phyloP scores from a whole-genome alignment of 441 rosid genomes.

The Adansonia rubrostipa region DNA sequence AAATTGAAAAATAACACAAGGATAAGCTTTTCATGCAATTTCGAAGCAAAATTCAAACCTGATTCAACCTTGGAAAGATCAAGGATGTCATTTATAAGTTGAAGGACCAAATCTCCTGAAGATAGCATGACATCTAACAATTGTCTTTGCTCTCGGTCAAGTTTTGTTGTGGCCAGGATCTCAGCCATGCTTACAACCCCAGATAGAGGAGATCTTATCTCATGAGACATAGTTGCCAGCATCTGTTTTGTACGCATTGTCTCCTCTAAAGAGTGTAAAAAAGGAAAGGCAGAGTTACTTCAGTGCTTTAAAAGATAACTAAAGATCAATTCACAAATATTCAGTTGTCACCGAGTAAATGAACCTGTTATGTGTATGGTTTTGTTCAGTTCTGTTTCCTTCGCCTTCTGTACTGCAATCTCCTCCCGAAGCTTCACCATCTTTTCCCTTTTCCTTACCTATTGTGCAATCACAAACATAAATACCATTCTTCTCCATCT shows the following conservation, averaged over 20 bases:
- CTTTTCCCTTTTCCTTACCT: conserved; percentile 86
- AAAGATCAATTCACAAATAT: conserved; percentile 21
- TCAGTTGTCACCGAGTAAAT: conserved; percentile 9
- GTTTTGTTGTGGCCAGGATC: conserved; percentile 77
- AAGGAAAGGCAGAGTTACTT: not conserved
- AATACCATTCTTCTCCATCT: conserved; percentile 17
- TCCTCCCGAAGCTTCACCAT: conserved; percentile 90
- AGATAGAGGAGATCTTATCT: conserved; percentile 91
- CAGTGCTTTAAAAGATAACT: conserved; percentile 13
- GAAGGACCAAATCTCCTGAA: conserved; percentile 95
- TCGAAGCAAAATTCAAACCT: conserved; percentile 40
- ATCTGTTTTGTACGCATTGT: conserved; percentile 97
- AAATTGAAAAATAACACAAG: conserved; percentile 8
- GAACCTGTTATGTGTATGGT: conserved; percentile 97
- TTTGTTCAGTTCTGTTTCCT: conserved; percentile 92
- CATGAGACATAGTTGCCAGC: conserved; percentile 98
- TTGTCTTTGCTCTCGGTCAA: conserved; percentile 78
- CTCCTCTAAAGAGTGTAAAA: conserved; percentile 67
- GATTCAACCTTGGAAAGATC: conserved; percentile 99
- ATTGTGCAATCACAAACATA: conserved; percentile 30
- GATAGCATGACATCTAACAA: conserved; percentile 89
- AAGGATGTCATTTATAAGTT: conserved; percentile 89
- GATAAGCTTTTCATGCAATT: not conserved
- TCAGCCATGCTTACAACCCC: conserved; percentile 98
- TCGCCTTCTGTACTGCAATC: conserved; percentile 93